Conservation (phyloP, 371 early-diverging fungal species). For the Mucor racemosus region DNA sequence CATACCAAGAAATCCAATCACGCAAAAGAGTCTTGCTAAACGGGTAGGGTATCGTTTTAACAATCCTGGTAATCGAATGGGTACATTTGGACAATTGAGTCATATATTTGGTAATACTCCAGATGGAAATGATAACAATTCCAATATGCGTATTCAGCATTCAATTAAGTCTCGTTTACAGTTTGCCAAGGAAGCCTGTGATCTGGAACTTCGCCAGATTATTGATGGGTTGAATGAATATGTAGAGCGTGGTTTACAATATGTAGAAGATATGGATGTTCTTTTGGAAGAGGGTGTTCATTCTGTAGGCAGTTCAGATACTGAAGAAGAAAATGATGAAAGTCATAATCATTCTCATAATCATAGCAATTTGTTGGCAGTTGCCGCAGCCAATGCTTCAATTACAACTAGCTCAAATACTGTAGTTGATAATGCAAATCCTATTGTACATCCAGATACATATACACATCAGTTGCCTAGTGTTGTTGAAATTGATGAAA, state of each 20-base stretch:
- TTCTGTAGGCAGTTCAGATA: constrained; percentile 27
- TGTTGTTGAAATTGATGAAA: constrained; percentile 24
- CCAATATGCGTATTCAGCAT: constrained; percentile 33
- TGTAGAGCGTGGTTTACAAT: constrained; percentile 70
- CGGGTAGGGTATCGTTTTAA: constrained; percentile 35
- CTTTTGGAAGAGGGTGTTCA: constrained; percentile 32
- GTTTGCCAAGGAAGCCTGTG: constrained; percentile 48
- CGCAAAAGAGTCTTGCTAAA: constrained; percentile 29
- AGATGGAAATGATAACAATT: constrained; percentile 5
- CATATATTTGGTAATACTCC: constrained; percentile 23
- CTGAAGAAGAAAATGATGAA: constrained; percentile 27
- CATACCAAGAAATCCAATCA: constrained; percentile 22
- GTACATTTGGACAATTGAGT: constrained; percentile 35
- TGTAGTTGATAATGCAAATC: too few relatives aligned
- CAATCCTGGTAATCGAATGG: constrained; percentile 32
- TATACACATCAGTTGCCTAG: constrained; percentile 16
- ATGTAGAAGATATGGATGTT: constrained; percentile 55
- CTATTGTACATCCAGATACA: too few relatives aligned
- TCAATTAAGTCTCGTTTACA: constrained; percentile 47
- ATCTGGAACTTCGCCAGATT: constrained; percentile 60
- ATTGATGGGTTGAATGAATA: constrained; percentile 74
- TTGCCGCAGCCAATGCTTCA: neutral
- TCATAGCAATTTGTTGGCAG: neutral
- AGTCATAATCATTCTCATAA: neutral
- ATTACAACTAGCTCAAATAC: neutral